phyloP scores from a whole-genome alignment of 2,329 filamentous ascomycete genomes.

The Volutella citrinella region DNA sequence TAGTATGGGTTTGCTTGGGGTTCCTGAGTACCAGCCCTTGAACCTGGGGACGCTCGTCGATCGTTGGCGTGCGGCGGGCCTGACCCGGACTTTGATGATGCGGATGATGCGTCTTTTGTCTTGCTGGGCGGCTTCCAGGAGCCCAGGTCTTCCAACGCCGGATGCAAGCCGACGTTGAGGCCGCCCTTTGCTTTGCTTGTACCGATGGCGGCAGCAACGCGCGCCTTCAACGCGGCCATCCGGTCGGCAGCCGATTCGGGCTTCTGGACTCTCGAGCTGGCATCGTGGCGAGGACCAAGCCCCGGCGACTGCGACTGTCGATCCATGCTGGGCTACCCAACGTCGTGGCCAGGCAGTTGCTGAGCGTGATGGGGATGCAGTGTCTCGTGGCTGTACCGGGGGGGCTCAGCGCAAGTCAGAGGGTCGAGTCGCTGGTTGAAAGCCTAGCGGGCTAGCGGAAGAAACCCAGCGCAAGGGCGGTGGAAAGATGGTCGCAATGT shows the following conservation, averaged over 20 bases:
- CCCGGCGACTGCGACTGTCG: conserved; percentile 47
- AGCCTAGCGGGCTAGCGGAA: no score
- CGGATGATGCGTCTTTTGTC: conserved; percentile 28
- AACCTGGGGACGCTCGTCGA: conserved; percentile 21
- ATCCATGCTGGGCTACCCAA: no score
- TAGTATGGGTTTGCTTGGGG: conserved; percentile 70
- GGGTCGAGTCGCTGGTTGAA: no score
- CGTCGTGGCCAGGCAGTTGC: no score
- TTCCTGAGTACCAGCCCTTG: conserved; percentile 6
- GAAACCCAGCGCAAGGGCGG: no score
- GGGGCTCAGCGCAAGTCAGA: no score
- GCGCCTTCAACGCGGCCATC: conserved; percentile 74
- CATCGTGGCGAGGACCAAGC: conserved; percentile 56
- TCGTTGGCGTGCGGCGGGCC: conserved; percentile 15
- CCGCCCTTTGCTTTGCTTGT: conserved; percentile 61
- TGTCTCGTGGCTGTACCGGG: no score
- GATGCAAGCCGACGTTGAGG: conserved; percentile 73
- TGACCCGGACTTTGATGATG: conserved; percentile 13
- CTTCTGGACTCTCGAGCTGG: conserved; percentile 52
- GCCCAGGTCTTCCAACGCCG: conserved; percentile 62
- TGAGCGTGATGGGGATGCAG: no score
- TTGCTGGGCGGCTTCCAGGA: conserved; percentile 43
- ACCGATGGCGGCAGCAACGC: conserved; percentile 72
- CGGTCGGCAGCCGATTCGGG: conserved; percentile 59
- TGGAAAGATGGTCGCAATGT: no score